Percentiles rank a stretch among this genome's conserved stretches.
Conservation (phyloP, 139 green algal species). For the Chlamydomonas applanata region DNA sequence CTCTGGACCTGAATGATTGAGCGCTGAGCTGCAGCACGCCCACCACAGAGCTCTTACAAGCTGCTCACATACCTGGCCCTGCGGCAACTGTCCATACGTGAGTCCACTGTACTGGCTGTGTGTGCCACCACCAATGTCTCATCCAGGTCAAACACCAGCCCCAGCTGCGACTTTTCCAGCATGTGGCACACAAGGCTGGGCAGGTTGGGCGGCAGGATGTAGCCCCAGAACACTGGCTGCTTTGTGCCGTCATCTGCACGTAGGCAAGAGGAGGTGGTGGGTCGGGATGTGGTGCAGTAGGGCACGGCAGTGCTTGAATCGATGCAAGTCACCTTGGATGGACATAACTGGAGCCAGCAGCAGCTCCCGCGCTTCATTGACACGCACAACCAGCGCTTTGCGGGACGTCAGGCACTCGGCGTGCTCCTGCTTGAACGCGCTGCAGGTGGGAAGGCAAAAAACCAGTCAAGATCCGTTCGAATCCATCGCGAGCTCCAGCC, state of each 20-base stretch:
- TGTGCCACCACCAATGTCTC: slow-evolving; percentile 82
- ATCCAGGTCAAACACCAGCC: slow-evolving; percentile 84
- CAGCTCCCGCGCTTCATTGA: slow-evolving; percentile 35
- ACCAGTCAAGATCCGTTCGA: too few species aligned
- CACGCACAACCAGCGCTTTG: slow-evolving; percentile 36
- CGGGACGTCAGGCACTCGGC: slow-evolving; percentile 8
- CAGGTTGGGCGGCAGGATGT: slow-evolving; percentile 39
- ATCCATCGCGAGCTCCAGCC: too few species aligned
- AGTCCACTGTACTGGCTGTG: slow-evolving; percentile 41
- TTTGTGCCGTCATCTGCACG: slow-evolving; percentile 32
- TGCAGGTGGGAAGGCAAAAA: neutral
- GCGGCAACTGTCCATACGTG: slow-evolving; percentile 7
- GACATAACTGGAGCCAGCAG: slow-evolving; percentile 38
- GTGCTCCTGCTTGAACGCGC: slow-evolving; percentile 24
- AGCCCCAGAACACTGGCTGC: slow-evolving; percentile 61
- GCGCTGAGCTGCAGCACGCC: neutral
- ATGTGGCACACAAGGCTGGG: slow-evolving; percentile 35
- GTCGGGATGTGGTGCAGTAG: neutral
- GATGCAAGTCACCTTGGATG: slow-evolving; percentile 23
- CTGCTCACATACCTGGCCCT: slow-evolving; percentile 5
- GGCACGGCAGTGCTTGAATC: neutral
- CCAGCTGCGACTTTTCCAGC: slow-evolving; percentile 59
- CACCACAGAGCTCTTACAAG: neutral
- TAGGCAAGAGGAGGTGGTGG: neutral
- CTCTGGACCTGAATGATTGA: too few species aligned